phyloP scores from a whole-genome alignment of 23 red algal genomes.

The Gracilariopsis chorda region DNA sequence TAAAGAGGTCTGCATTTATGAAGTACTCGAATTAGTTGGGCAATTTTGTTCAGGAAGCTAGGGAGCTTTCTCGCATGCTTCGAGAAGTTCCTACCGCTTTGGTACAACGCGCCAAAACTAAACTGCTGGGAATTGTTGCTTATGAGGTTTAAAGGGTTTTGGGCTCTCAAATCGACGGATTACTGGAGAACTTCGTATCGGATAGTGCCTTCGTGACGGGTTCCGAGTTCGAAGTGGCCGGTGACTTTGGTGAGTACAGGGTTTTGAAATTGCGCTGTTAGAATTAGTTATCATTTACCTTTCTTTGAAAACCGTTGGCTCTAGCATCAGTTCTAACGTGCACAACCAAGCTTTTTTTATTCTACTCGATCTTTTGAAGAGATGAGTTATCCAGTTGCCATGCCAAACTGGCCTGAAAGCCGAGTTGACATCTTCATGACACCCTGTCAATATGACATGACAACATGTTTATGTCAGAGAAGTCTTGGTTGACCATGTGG shows the following conservation, averaged over 20 bases:
- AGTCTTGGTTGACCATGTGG: no score
- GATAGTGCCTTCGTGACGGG: neutral
- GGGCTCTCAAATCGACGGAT: neutral
- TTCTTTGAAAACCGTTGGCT: no score
- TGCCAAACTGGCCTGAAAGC: no score
- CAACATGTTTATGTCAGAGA: no score
- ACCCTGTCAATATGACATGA: no score
- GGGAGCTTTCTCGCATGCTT: neutral
- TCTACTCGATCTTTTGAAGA: no score
- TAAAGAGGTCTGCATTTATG: neutral
- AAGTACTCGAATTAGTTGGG: neutral
- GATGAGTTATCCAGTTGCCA: no score
- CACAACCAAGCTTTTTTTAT: no score
- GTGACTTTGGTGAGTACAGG: constrained; percentile 38
- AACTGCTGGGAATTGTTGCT: neutral
- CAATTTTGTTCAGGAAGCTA: neutral
- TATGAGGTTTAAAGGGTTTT: neutral
- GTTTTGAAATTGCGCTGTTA: no score
- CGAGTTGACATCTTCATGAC: no score
- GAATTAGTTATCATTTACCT: no score
- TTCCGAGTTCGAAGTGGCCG: neutral
- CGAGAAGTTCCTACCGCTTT: neutral
- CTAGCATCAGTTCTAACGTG: no score
- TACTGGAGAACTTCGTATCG: neutral
- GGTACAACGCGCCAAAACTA: neutral